phyloP scores from a whole-genome alignment of 495 filamentous ascomycete genomes.

The Choiromyces venosus region DNA sequence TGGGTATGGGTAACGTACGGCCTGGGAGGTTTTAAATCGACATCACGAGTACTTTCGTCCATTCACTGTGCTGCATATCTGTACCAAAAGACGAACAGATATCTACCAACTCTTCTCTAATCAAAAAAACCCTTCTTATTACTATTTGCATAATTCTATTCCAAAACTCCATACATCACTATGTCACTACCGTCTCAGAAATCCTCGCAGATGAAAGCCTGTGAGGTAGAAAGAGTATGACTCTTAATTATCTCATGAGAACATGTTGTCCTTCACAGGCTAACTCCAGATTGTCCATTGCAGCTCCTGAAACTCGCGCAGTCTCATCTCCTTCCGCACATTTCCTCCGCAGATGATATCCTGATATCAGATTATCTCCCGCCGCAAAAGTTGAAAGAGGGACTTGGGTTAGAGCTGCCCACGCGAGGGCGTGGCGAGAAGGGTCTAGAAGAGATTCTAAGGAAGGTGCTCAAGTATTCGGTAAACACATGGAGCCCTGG shows the following conservation, averaged over 20 bases:
- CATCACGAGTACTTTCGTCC: background rate
- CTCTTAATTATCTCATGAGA: background rate
- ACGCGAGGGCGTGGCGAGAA: conserved; percentile 60
- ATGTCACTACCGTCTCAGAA: background rate
- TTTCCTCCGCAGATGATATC: conserved; percentile 35
- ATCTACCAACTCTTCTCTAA: background rate
- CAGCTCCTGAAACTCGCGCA: conserved; percentile 39
- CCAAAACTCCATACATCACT: background rate
- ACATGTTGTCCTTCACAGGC: background rate
- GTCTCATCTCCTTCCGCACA: conserved; percentile 35
- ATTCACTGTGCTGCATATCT: background rate
- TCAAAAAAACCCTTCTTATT: background rate
- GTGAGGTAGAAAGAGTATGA: background rate
- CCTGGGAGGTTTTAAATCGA: background rate
- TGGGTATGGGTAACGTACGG: background rate
- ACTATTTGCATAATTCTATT: background rate
- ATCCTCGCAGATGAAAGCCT: background rate
- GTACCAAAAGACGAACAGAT: background rate
- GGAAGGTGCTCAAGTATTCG: conserved; percentile 66
- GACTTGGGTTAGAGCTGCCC: conserved; percentile 64
- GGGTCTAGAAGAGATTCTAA: conserved; percentile 61
- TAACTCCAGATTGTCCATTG: background rate
- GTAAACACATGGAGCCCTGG: conserved; percentile 98
- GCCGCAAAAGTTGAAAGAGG: conserved; percentile 61
- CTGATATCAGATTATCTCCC: conserved; percentile 61